Conservation (phyloP, 805 yeast species). For the Saturnispora hagleri region DNA sequence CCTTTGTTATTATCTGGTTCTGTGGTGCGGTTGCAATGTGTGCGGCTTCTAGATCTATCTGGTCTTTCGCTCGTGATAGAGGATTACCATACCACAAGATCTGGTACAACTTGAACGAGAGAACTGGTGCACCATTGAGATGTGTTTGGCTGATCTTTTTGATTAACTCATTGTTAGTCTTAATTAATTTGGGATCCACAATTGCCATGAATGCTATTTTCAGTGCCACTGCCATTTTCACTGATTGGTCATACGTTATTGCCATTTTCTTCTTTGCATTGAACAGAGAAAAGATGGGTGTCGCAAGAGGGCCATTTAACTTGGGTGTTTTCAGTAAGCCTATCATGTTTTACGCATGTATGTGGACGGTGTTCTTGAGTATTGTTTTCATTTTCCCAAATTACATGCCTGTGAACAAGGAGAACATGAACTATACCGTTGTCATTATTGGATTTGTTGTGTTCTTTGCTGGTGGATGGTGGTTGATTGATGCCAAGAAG, state of each 20-base stretch:
- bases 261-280: conserved; percentile 35
- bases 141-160: conserved; percentile 36
- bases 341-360: conserved; percentile 32
- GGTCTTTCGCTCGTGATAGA: conserved; percentile 50
- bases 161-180: conserved; percentile 34
- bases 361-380: conserved; percentile 40
- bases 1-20: conserved; percentile 42
- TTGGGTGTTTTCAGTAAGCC: conserved; percentile 35
- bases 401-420: conserved; percentile 32
- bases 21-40: conserved; percentile 44
- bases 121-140: conserved; percentile 36
- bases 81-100: conserved; percentile 40
- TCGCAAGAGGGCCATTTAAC: conserved; percentile 40
- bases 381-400: conserved; percentile 46
- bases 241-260: conserved; percentile 41
- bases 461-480: conserved; percentile 35
- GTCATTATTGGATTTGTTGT: conserved; percentile 38
- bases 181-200: conserved; percentile 34
- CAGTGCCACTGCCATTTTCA: conserved; percentile 44
- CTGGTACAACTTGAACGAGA: conserved; percentile 32
- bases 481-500: conserved; percentile 37
- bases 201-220: conserved; percentile 46
- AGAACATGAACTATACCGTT: conserved; percentile 46
- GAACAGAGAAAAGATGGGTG: conserved; percentile 37
- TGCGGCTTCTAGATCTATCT: conserved; percentile 43